Conservation (phyloP, 192 early-diverging fungal species). For the Geranomyces variabilis region DNA sequence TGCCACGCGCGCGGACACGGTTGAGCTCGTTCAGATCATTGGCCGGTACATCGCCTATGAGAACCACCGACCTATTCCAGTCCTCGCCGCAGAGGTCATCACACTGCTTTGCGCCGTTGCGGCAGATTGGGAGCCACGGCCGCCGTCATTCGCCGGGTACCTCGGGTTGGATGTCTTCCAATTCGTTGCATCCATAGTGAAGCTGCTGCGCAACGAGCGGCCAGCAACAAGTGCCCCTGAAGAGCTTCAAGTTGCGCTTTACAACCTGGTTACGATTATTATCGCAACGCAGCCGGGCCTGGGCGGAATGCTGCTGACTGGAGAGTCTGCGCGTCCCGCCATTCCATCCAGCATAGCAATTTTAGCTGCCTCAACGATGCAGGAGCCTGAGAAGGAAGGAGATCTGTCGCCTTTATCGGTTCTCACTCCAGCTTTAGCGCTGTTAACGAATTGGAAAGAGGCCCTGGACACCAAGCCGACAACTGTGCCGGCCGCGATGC, state of each 20-base stretch:
- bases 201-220: conserved; percentile 21
- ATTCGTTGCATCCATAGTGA: conserved; percentile 40
- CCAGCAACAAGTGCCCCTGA: conserved; percentile 18
- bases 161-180: conserved; percentile 44
- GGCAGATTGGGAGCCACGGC: conserved; percentile 47
- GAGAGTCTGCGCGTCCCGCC: conserved; percentile 13
- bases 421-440: conserved; percentile 18
- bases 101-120: conserved; percentile 52
- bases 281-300: conserved; percentile 53
- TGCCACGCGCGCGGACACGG: conserved; percentile 13
- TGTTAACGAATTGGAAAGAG: conserved; percentile 25
- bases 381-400: neutral
- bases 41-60: conserved; percentile 51
- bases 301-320: conserved; percentile 44
- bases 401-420: conserved; percentile 15
- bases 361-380: neutral
- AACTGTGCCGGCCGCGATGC: conserved; percentile 37
- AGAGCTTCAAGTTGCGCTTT: conserved; percentile 43
- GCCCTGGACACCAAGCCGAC: conserved; percentile 19
- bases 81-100: conserved; percentile 41
- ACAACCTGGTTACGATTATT: conserved; percentile 42
- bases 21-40: conserved; percentile 51
- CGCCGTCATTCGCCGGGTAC: conserved; percentile 56
- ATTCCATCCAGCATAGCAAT: neutral
- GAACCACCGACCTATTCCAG: conserved; percentile 37